Base-by-base conservation (phyloP, 2,329 filamentous ascomycete species). In the Trichoderma gracile region DNA sequence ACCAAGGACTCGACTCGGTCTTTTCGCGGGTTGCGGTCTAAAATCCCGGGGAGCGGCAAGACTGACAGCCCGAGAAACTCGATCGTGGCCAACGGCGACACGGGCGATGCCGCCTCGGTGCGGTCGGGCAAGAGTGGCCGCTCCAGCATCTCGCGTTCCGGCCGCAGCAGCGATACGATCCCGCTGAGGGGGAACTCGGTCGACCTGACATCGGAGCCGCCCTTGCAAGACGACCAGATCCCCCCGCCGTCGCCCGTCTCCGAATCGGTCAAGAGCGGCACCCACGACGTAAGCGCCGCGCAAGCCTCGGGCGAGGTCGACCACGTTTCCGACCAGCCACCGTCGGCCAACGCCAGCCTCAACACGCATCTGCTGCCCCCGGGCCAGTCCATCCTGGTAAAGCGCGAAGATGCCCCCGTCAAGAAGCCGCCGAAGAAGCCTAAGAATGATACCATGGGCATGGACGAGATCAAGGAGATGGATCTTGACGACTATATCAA, bases 401-500 rank as follows among this genome's bases (percentile, higher is more conserved):
- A 91, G 80, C 89, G 89, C 69, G 89, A 92, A 59, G 88, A 89
- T 71, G 81, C 89, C 67, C 88, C 89, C 1, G 82, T 91, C 63
- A 78, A 86, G 53, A 81, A 73, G 40, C 68, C 68, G 3, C 67
- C 77, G n/a, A 77, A 74, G 66, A 63, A 69, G 23, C 85, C 88
- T 53, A 75, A 78, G 3, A 76, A 76, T 63, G 74, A 78, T 8
- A 81, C 79, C 62, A 90, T 97, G 78, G 90, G 91, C 67, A 96
- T 98, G 84, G 88, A 90, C 63, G 92, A 96, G 23, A 86, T 98
- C 73, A 97, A 97, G 77, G 87, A 93, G 42, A 91, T 95, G 70
- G 95, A 99, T 75, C 82, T 99, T 33, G 95, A 99, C 74, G 95
- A 99, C 74, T 97, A 96, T 83, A 99, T 99, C 74, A 93, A 93